phyloP scores from a whole-genome alignment of 2,329 filamentous ascomycete genomes.

The Lasiodiplodia gonubiensis region DNA sequence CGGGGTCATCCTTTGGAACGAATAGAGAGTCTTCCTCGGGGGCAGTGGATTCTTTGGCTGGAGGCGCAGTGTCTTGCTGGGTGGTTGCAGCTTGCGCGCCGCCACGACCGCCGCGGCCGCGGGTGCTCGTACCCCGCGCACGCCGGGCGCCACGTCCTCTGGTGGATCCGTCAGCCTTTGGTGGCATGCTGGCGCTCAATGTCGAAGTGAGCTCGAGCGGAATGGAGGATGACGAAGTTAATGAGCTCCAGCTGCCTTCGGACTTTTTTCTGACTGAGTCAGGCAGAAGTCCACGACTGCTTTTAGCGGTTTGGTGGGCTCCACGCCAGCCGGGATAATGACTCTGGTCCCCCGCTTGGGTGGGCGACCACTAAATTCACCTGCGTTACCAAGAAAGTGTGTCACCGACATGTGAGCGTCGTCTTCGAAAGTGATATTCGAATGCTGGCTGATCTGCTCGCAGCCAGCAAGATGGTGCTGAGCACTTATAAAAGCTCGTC shows the following conservation, averaged over 20 bases:
- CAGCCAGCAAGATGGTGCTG: neutral
- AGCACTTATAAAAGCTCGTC: neutral
- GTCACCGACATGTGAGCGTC: neutral
- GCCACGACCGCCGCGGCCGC: conserved; percentile 29
- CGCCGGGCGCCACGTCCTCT: conserved; percentile 34
- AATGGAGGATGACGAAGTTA: conserved; percentile 12
- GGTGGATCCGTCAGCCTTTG: conserved; percentile 34
- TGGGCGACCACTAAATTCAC: conserved; percentile 6
- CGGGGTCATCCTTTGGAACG: conserved; percentile 28
- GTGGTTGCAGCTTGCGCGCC: conserved; percentile 34
- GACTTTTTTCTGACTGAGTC: conserved; percentile 21
- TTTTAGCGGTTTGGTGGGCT: conserved; percentile 3
- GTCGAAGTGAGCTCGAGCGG: neutral
- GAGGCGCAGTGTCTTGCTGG: conserved; percentile 33
- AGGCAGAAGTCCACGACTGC: conserved; percentile 8
- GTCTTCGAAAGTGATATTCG: conserved; percentile 2
- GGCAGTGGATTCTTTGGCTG: neutral
- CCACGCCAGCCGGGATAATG: conserved; percentile 4
- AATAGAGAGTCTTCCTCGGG: conserved; percentile 32
- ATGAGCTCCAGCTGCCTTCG: conserved; percentile 9
- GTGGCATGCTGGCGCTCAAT: conserved; percentile 39
- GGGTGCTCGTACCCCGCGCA: conserved; percentile 34
- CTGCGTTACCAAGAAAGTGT: neutral
- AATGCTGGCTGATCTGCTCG: neutral
- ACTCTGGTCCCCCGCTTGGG: neutral